Conservation (phyloP, 306 rosid species). For the Phaseolus lunatus region DNA sequence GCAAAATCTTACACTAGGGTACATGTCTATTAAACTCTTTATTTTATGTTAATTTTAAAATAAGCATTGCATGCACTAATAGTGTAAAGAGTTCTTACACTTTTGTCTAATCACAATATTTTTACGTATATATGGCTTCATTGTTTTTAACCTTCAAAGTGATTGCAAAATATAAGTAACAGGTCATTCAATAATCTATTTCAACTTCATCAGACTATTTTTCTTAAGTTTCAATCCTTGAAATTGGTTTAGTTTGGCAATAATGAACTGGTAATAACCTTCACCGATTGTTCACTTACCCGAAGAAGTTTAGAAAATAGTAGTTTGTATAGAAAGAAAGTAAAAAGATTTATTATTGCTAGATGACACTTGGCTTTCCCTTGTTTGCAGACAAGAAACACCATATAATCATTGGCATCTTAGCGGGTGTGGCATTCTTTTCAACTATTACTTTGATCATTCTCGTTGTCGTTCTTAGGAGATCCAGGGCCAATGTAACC, state of each 20-base stretch:
- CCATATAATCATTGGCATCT: constrained; percentile 46
- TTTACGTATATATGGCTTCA: neutral
- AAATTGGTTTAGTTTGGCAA: neutral
- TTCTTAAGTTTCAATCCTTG: neutral
- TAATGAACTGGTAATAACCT: neutral
- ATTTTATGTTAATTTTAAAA: too few relatives aligned
- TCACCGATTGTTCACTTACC: neutral
- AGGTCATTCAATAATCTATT: neutral
- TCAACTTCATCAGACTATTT: neutral
- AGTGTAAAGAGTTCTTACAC: too few relatives aligned
- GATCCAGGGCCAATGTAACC: constrained; percentile 37
- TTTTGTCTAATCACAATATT: too few relatives aligned
- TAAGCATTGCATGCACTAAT: too few relatives aligned
- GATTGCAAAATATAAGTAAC: neutral
- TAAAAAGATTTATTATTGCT: too few relatives aligned
- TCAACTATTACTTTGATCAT: constrained; percentile 49
- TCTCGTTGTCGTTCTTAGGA: constrained; percentile 46
- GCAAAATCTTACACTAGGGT: too few relatives aligned
- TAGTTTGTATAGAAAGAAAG: too few relatives aligned
- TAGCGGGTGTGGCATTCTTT: constrained; percentile 58
- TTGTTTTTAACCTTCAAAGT: constrained; percentile 5
- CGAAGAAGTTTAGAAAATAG: too few relatives aligned
- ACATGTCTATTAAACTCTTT: too few relatives aligned
- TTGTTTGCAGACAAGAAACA: constrained; percentile 52
- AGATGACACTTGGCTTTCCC: constrained; percentile 22